Percentiles rank a stretch among this genome's conserved stretches.
These are phyloP conservation scores for Cylindricascospora bacillispora DNA, from an alignment of 1,139 yeast genomes.

Conservation along the genomic window DNA sequence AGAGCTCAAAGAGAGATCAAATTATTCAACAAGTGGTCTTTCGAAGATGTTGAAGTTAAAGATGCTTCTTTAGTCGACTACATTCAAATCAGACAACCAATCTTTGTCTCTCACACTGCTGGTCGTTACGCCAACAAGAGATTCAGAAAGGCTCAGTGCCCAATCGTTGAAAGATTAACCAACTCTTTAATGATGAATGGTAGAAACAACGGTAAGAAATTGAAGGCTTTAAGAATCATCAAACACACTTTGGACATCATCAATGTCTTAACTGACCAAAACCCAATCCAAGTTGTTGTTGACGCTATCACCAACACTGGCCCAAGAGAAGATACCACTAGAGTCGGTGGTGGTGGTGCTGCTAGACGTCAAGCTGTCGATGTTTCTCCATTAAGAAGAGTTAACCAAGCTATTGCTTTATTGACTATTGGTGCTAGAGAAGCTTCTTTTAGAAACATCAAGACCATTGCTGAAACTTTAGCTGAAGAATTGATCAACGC, in stretches of 20 bases:
- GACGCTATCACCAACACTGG: conserved; percentile 99
- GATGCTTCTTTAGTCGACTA: conserved; percentile 97
- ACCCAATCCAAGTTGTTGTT: conserved; percentile 98
- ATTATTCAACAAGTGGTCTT: conserved; percentile 99
- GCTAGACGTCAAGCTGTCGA: conserved; percentile 99
- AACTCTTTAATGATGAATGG: conserved; percentile 99
- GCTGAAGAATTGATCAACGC: conserved; percentile 99
- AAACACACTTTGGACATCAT: conserved; percentile 98
- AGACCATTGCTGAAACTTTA: conserved; percentile 99
- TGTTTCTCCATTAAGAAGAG: conserved; percentile 99
- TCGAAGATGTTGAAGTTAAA: conserved; percentile 93
- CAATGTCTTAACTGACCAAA: conserved; percentile 94
- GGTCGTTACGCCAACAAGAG: conserved; percentile 99
- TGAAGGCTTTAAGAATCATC: conserved; percentile 99
- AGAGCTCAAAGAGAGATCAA: conserved; percentile 94
- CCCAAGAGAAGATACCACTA: conserved; percentile 99
- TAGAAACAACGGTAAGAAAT: conserved; percentile 99
- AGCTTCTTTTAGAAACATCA: conserved; percentile 99
- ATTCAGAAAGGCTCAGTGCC: conserved; percentile 99
- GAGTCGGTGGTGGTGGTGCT: conserved; percentile 99
- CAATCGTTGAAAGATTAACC: conserved; percentile 98
- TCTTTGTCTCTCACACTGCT: conserved; percentile 97
- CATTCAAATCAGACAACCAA: conserved; percentile 96
- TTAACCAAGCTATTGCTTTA: conserved; percentile 97
- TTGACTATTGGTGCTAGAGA: conserved; percentile 99